Evolutionary conservation across 2,329 filamentous ascomycete genomes (phyloP), one percentile per base, ranked within the genome.

Genomic region (Fusarium drepaniforme): DNA sequence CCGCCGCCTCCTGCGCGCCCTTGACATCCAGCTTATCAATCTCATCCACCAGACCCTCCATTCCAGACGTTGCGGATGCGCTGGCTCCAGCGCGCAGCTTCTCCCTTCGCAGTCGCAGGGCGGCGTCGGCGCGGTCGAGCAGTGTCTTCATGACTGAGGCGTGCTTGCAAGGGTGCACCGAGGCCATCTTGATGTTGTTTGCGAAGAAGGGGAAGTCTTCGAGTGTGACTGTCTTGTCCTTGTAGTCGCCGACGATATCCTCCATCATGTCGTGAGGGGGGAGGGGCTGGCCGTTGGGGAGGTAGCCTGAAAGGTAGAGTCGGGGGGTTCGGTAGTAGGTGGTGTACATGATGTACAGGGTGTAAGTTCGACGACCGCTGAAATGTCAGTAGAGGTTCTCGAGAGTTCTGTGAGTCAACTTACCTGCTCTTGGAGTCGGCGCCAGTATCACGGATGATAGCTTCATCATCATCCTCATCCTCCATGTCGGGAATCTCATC

Each of bases 401-500:
- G 8, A 18, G 53, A 3, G n/a, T n/a, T 30, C 2, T 37, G n/a
- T 12, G 16, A 25, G 18, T 8, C 44, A 21, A 18, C 21, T 71
- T 80, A 88, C 89, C 85, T 86, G 73, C 83, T 87, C 73, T 83
- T 85, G 64, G 84, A 85, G 67, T 86, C 84, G 9, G 84, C 81
- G 33, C 88, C 85, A 8, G 91, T 88, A 78, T 97, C 95, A 15
- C 93, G 90, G 80, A 98, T 98, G 81, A 99, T 98, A 53, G 97
- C 97, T 84, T 98, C 96, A 73, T 97, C 96, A 72, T 98, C 96
- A 75, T 98, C 96, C 67, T 98, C 96, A 74, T 98, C 97, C 81
- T 98, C 97, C 95, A 98, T 98, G 81, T 98, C 96, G 0, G 96
- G 96, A 72, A 98, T 98, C 79, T 98, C 96, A 53, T 94, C 91